A percentile compares a stretch with the other conserved stretches of the same genome.
Conservation (phyloP, 768 basidiomycete genomes). For the Naganishia kalamii region DNA sequence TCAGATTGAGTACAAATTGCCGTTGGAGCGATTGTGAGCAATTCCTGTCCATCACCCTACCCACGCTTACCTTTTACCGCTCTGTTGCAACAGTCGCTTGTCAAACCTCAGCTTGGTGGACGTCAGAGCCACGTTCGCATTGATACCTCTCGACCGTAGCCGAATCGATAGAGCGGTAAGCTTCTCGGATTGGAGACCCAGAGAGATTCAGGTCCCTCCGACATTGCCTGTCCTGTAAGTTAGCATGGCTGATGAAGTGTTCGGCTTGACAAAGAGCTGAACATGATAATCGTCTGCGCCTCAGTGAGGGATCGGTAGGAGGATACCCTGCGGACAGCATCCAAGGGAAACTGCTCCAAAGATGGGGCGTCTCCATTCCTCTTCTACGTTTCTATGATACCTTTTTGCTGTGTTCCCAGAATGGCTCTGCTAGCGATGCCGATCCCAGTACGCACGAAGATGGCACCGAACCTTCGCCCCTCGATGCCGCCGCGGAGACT, state of each 20-base stretch:
- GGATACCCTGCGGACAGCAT: not conserved
- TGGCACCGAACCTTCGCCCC: too few species aligned
- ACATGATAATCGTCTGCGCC: too few species aligned
- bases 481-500: too few species aligned
- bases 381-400: not conserved
- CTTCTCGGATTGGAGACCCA: constrained; percentile 1
- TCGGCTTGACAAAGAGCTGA: too few species aligned
- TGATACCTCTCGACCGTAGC: not conserved
- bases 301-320: too few species aligned
- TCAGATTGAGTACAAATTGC: not conserved
- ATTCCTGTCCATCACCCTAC: not conserved
- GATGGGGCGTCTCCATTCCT: not conserved
- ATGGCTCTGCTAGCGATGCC: too few species aligned
- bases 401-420: not conserved
- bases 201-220: not conserved
- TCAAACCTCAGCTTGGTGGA: not conserved
- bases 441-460: not conserved
- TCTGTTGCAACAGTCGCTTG: constrained; percentile 3
- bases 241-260: too few species aligned
- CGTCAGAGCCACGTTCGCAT: not conserved
- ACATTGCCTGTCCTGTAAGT: not conserved
- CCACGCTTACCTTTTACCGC: not conserved
- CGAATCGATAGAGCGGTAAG: not conserved
- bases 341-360: not conserved
- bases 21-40: constrained; percentile 2